Percentiles rank a stretch among this genome's conserved stretches.
Conservation (phyloP, 1,284 basidiomycete genomes). For the Trametes polyzona region DNA sequence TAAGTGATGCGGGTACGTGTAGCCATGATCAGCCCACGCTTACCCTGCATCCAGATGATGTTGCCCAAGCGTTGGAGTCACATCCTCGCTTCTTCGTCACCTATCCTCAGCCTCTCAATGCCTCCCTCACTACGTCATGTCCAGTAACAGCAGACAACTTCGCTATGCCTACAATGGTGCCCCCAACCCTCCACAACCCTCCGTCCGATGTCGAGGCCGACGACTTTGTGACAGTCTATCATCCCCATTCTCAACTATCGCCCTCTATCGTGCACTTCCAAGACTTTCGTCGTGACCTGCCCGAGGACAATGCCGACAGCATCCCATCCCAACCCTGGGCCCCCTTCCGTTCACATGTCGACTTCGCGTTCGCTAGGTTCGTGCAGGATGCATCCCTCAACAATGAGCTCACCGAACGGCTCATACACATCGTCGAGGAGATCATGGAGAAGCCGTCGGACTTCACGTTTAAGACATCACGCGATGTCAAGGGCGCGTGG, state of each 20-base stretch:
- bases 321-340: conserved; percentile 2
- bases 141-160: too few relatives aligned
- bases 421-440: conserved; percentile 24
- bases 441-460: background rate
- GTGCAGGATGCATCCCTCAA: conserved; percentile 26
- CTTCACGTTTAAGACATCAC: conserved; percentile 9
- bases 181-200: background rate
- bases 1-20: too few relatives aligned
- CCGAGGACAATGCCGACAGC: background rate
- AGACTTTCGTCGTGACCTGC: background rate
- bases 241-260: background rate
- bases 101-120: too few relatives aligned
- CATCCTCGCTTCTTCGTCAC: too few relatives aligned
- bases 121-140: too few relatives aligned
- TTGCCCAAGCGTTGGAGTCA: too few relatives aligned
- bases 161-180: background rate
- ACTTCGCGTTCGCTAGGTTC: conserved; percentile 35
- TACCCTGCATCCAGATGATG: too few relatives aligned
- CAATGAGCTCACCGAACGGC: conserved; percentile 16
- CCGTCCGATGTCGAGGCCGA: background rate
- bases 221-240: conserved; percentile 1
- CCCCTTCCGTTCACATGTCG: conserved; percentile 26
- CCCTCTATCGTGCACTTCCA: background rate
- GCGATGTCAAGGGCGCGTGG: conserved; percentile 8
- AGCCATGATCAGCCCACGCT: too few relatives aligned